Percentiles rank a stretch among this genome's conserved stretches.
Conservation (phyloP, 176 grass and related monocot genomes). For the Triticum timopheevii region DNA sequence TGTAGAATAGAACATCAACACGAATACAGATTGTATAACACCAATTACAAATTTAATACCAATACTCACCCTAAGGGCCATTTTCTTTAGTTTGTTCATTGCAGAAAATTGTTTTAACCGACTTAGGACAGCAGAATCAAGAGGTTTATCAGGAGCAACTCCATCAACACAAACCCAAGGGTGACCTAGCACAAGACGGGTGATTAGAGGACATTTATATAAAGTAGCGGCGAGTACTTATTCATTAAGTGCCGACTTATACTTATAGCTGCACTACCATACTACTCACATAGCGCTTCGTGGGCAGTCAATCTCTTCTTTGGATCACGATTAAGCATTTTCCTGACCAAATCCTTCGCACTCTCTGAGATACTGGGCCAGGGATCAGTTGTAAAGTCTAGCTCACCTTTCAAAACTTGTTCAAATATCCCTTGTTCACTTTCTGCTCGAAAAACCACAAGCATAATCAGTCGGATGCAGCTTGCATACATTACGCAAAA, state of each 20-base stretch:
- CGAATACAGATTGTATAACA: conserved; percentile 7
- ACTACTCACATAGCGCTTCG: conserved; percentile 74
- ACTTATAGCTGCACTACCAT: neutral
- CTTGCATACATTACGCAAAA: neutral
- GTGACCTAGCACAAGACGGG: conserved; percentile 44
- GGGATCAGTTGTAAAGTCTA: conserved; percentile 66
- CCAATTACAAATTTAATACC: neutral
- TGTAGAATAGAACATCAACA: neutral
- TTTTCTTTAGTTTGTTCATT: conserved; percentile 89
- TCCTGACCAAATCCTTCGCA: conserved; percentile 80
- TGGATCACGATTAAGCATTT: conserved; percentile 76
- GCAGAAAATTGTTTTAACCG: conserved; percentile 81
- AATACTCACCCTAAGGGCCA: conserved; percentile 67
- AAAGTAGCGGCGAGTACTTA: neutral
- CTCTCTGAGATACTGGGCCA: conserved; percentile 81
- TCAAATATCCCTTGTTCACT: conserved; percentile 85
- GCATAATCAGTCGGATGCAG: neutral
- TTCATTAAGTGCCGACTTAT: neutral
- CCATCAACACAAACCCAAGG: conserved; percentile 81
- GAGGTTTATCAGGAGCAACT: conserved; percentile 79
- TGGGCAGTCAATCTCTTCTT: conserved; percentile 74
- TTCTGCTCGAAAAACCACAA: conserved; percentile 40
- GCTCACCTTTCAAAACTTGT: conserved; percentile 77
- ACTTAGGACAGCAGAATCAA: conserved; percentile 74
- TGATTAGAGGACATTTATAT: neutral